Percentiles rank a stretch among this genome's conserved stretches.
phyloP scores from a whole-genome alignment of 1,139 yeast genomes.

The Lizanozyma gosingica region DNA sequence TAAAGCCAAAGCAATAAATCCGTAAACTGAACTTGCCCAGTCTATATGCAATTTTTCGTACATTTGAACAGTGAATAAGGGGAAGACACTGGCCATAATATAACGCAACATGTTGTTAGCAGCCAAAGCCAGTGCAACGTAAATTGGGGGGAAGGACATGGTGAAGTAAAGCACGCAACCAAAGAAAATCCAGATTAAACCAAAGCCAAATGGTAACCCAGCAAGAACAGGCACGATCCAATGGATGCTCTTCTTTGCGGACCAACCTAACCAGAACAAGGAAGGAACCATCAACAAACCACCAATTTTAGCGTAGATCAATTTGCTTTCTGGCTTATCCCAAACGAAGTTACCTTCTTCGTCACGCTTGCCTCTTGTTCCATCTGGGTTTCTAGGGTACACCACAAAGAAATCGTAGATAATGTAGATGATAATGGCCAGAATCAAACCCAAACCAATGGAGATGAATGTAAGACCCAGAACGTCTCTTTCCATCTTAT shows the following conservation, averaged over 20 bases:
- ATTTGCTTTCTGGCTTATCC: conserved; percentile 31
- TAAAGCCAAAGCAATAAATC: conserved; percentile 24
- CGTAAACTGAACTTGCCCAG: conserved; percentile 32
- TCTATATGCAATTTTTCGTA: conserved; percentile 27
- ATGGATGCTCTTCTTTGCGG: conserved; percentile 53
- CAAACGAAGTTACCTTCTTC: conserved; percentile 43
- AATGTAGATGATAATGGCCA: conserved; percentile 46
- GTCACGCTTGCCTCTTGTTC: conserved; percentile 49
- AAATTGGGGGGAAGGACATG: conserved; percentile 64
- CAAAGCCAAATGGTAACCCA: conserved; percentile 70
- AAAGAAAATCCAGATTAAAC: conserved; percentile 66
- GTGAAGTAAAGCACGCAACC: conserved; percentile 64
- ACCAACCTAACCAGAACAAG: conserved; percentile 80
- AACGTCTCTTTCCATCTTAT: conserved; percentile 47
- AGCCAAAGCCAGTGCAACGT: conserved; percentile 70
- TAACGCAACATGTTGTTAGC: conserved; percentile 72
- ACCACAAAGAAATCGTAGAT: conserved; percentile 36
- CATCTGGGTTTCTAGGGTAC: conserved; percentile 55
- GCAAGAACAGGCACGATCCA: conserved; percentile 78
- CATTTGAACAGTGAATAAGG: conserved; percentile 39
- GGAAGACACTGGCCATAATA: conserved; percentile 52
- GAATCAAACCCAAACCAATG: conserved; percentile 54
- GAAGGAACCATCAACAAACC: conserved; percentile 59
- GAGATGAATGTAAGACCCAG: conserved; percentile 65
- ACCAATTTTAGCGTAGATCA: conserved; percentile 44